Evolutionary conservation across 2,329 filamentous ascomycete genomes (phyloP), one percentile per base, ranked within the genome.

Genomic region (Mollisia scopiformis): DNA sequence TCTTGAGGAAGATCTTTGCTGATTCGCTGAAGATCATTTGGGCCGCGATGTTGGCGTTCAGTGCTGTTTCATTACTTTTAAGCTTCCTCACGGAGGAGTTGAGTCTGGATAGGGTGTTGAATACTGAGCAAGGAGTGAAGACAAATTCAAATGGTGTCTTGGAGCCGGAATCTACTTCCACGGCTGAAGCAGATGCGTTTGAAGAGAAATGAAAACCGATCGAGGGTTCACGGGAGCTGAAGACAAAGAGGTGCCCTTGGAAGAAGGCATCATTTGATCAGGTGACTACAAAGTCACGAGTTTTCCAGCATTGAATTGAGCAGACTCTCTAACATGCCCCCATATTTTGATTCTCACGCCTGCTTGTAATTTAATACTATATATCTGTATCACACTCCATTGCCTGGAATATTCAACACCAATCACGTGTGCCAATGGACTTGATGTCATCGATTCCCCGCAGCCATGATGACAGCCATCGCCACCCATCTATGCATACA

Each of bases 101-200:
- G 16, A 63, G 73, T 13, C 64, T 84, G 71, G 80, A 43, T n/a
- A 19, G 39, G 39, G n/a, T 43, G 39, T 21, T 43, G 39, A 43
- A 73, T 43, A 77, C 73, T 37, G 80, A 82, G 65, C 81, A 84
- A 65, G 76, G 73, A 1, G 82, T 84, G 71, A 83, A 80, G 11
- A 80, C 76, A 70, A 84, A n/a, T 11, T 13, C 28, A n/a, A 35
- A n/a, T 33, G 27, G 19, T 2, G n/a, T 21, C 10, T 11, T 52
- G 25, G 49, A 23, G 2, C 35, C 28, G 6, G 39, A 11, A 8
- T n/a, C 3, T 21, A 5, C 23, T 6, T 43, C 39, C 23, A 2
- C 39, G 3, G 6, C 6, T 21, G 39, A 43, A n/a, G n/a, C n/a
- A n/a, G n/a, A n/a, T n/a, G n/a, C n/a, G n/a, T n/a, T n/a, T n/a